These are phyloP conservation scores for Penicillium silybi DNA, from an alignment of 495 filamentous ascomycete genomes.

Conservation along the genomic window DNA sequence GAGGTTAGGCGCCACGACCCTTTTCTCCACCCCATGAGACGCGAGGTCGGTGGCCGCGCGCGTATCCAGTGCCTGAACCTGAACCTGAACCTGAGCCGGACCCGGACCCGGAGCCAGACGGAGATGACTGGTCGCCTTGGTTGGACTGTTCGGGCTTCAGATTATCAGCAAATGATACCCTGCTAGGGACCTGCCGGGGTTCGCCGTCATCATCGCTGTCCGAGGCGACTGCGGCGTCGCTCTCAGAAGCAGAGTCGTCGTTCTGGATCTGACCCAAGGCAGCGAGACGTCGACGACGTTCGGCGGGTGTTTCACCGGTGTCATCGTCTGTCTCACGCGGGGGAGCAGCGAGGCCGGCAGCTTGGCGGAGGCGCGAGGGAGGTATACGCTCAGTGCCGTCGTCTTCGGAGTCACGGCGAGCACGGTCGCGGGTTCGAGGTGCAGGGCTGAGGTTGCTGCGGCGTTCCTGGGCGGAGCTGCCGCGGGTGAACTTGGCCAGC, in stretches of 20 bases:
- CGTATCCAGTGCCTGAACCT: slow-evolving; percentile 5
- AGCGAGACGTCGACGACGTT: slow-evolving; percentile 75
- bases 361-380: slow-evolving; percentile 37
- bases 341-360: slow-evolving; percentile 29
- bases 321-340: slow-evolving; percentile 37
- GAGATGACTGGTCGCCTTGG: slow-evolving; percentile 14
- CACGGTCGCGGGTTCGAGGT: slow-evolving; percentile 24
- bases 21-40: slow-evolving; percentile 30
- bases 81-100: slow-evolving; percentile 13
- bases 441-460: slow-evolving; percentile 37
- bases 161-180: slow-evolving; percentile 33
- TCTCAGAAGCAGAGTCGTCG: slow-evolving; percentile 60
- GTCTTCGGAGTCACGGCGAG: slow-evolving; percentile 52
- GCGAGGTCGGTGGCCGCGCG: slow-evolving; percentile 17
- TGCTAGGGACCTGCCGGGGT: slow-evolving; percentile 18
- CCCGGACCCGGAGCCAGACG: slow-evolving; percentile 17
- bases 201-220: slow-evolving; percentile 31
- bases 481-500: slow-evolving; percentile 39
- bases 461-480: slow-evolving; percentile 48
- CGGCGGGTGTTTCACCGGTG: slow-evolving; percentile 73
- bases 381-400: slow-evolving; percentile 55
- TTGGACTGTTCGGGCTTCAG: slow-evolving; percentile 19
- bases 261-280: slow-evolving; percentile 65
- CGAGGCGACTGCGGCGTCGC: slow-evolving; percentile 36
- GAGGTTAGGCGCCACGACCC: slow-evolving; percentile 15